phyloP scores from a whole-genome alignment of 805 yeast species.

The Candida nanaspora region DNA sequence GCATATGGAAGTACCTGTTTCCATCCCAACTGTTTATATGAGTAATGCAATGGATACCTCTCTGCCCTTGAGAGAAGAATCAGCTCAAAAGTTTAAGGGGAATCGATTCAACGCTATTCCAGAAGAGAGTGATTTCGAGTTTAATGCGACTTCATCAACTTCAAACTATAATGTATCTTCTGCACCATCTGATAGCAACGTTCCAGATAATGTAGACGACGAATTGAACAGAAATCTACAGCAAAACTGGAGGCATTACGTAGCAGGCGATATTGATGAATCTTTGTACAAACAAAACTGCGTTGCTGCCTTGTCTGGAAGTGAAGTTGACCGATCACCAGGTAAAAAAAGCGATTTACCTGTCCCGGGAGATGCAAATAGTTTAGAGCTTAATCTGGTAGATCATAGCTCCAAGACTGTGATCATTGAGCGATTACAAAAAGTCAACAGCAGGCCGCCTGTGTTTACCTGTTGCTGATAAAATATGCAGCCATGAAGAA shows the following conservation, averaged over 20 bases:
- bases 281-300: conserved; percentile 9
- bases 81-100: neutral
- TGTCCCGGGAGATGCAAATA: neutral
- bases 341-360: neutral
- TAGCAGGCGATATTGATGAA: conserved; percentile 25
- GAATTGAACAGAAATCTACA: conserved; percentile 13
- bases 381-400: conserved; percentile 3
- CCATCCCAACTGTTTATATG: conserved; percentile 30
- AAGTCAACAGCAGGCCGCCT: conserved; percentile 49
- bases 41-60: conserved; percentile 39
- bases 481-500: no score
- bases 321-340: no score
- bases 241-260: conserved; percentile 22
- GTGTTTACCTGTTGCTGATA: conserved; percentile 62
- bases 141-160: neutral
- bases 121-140: neutral
- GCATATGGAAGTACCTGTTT: conserved; percentile 48
- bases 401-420: conserved; percentile 34
- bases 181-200: no score
- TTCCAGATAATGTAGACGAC: neutral
- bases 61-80: neutral
- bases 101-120: neutral
- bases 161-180: no score
- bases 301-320: neutral
- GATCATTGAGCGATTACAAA: conserved; percentile 52